Percentiles rank a stretch among this genome's conserved stretches.
phyloP scores from a whole-genome alignment of 306 rosid species.

The Quercus wislizeni region DNA sequence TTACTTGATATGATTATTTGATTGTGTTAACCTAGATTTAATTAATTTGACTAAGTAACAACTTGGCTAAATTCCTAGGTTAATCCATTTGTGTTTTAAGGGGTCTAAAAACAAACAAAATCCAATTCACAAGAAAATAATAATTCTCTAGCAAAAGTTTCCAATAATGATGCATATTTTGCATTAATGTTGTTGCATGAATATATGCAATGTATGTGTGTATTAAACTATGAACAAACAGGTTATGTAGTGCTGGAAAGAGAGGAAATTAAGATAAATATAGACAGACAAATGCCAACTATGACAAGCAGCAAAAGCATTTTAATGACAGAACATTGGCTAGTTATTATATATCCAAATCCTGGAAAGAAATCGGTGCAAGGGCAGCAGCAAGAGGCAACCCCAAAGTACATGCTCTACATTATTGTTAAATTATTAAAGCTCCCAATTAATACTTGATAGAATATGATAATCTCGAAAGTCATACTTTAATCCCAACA shows the following conservation, averaged over 20 bases:
- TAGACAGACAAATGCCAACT: conserved; percentile 62
- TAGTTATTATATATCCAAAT: conserved; percentile 31
- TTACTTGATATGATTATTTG: no score
- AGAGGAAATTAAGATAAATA: conserved; percentile 36
- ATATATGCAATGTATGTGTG: conserved; percentile 6
- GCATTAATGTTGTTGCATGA: conserved; percentile 22
- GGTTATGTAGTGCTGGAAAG: conserved; percentile 76
- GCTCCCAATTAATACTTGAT: conserved; percentile 29
- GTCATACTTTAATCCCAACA: background rate
- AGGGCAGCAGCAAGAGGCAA: conserved; percentile 59
- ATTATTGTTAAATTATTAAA: conserved; percentile 29
- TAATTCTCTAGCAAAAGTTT: conserved; percentile 9
- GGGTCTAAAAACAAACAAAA: background rate
- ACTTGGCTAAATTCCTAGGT: no score
- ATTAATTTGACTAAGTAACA: no score
- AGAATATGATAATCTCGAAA: background rate
- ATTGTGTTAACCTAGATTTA: no score
- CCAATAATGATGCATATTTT: conserved; percentile 22
- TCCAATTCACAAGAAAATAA: conserved; percentile 19
- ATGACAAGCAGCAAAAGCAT: conserved; percentile 35
- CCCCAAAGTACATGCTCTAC: conserved; percentile 48
- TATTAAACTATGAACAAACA: conserved; percentile 38
- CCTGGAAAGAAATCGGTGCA: conserved; percentile 35
- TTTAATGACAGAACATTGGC: conserved; percentile 33
- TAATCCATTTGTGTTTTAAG: no score